These are phyloP conservation scores for Graphilbum fragrans DNA, from an alignment of 2,329 filamentous ascomycete species.

Conservation along the genomic window DNA sequence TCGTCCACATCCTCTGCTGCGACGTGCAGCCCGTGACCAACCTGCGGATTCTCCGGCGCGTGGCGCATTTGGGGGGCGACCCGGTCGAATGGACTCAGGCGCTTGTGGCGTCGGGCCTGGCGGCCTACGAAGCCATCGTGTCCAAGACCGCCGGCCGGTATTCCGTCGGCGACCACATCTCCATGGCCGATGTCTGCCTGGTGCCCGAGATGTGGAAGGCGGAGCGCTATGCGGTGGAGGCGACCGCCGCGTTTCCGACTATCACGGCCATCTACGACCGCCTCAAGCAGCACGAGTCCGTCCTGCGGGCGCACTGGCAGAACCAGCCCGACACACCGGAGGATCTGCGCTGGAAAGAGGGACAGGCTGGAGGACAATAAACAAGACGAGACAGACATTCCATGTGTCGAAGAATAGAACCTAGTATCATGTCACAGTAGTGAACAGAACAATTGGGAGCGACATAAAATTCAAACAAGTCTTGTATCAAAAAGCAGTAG, in stretches of 20 bases:
- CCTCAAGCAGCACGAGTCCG: conserved; percentile 34
- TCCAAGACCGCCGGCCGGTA: conserved; percentile 30
- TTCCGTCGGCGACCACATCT: conserved; percentile 42
- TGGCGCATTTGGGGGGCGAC: too few species aligned
- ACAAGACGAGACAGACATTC: too few species aligned
- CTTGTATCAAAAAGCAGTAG: too few species aligned
- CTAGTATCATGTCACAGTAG: too few species aligned
- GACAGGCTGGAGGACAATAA: too few species aligned
- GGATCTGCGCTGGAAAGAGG: too few species aligned
- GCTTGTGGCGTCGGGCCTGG: conserved; percentile 37
- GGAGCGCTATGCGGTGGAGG: conserved; percentile 38
- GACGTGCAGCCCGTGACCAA: conserved; percentile 48
- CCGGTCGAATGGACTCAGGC: conserved; percentile 41
- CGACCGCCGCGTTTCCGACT: conserved; percentile 33
- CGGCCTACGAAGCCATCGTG: conserved; percentile 40
- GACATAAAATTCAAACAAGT: too few species aligned
- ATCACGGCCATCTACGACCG: conserved; percentile 31
- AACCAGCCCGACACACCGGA: conserved; percentile 31
- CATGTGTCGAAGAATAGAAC: too few species aligned
- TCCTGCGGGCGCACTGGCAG: conserved; percentile 40
- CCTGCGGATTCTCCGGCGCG: conserved; percentile 31
- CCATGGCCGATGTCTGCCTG: conserved; percentile 45
- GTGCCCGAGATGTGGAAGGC: conserved; percentile 46
- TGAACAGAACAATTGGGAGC: too few species aligned
- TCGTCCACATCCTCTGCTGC: conserved; percentile 39